A percentile compares a stretch with the other conserved stretches of the same genome.
These are phyloP conservation scores for Aspergillus persii DNA, from an alignment of 2,329 filamentous ascomycete species.

Conservation along the genomic window DNA sequence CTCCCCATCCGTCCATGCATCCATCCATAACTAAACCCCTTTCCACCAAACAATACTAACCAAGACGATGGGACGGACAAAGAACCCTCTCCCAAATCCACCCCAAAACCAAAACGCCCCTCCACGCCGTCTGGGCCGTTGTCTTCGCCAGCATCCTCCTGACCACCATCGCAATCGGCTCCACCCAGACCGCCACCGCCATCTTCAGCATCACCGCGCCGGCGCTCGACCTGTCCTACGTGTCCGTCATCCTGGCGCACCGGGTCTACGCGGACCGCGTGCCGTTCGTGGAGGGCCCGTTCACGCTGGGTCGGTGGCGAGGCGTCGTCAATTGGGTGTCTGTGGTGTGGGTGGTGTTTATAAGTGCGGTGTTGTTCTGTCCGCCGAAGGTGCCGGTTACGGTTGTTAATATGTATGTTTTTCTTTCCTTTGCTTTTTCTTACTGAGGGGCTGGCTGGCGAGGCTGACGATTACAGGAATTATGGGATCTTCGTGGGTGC, in stretches of 20 bases:
- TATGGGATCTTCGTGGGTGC: constrained; percentile 48
- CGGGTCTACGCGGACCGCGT: constrained; percentile 53
- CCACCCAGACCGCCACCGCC: constrained; percentile 45
- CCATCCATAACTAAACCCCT: too few relatives aligned
- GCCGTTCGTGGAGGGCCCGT: constrained; percentile 57
- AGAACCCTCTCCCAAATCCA: constrained; percentile 56
- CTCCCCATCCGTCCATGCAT: neutral
- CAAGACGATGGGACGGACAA: too few relatives aligned
- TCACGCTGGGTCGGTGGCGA: constrained; percentile 56
- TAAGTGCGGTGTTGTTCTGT: constrained; percentile 60
- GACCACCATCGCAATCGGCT: constrained; percentile 49
- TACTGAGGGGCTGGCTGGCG: neutral
- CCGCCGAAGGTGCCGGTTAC: constrained; percentile 50
- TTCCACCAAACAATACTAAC: neutral
- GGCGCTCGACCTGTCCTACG: constrained; percentile 54
- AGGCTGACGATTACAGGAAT: constrained; percentile 32
- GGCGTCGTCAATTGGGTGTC: constrained; percentile 56
- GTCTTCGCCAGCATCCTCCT: constrained; percentile 55
- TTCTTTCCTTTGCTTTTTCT: neutral
- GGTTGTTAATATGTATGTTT: constrained; percentile 46
- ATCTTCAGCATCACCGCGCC: constrained; percentile 56
- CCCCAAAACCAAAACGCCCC: constrained; percentile 54
- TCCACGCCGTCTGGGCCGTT: constrained; percentile 64
- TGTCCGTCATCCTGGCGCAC: constrained; percentile 60
- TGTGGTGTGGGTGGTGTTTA: constrained; percentile 61